Evolutionary conservation across 345 rosid genomes (phyloP), one percentile per base, ranked within the genome.

Genomic region (Eucalyptus tenuipes): DNA sequence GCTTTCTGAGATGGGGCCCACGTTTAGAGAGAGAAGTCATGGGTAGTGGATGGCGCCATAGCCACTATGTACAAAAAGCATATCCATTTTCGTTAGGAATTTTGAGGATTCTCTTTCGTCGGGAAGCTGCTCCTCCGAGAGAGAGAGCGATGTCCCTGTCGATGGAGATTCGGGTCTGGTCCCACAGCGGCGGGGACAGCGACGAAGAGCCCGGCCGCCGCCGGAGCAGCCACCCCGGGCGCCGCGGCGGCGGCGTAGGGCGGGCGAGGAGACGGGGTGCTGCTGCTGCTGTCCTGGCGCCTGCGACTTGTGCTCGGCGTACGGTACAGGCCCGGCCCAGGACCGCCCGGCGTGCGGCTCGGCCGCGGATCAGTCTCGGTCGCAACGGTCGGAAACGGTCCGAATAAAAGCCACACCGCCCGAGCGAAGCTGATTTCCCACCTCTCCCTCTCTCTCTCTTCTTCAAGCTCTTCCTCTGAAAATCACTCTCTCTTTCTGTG

Each of bases 231-330:
- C 91, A 86, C 27, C 53, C 87, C 31, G 64, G 79, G 42, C 8
- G 50, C 8, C 85, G 91, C 57, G 90, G 89, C 15, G 86, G 82
- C 86, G 79, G 88, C 94, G 97, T 88, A 89, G 91, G 85, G 91
- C 89, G 91, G 96, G 98, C 89, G 95, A 97, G 93, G 93, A 90
- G 91, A 91, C 81, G 89, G 97, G 84, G 97, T 93, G 92, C 44
- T 96, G 95, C 86, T 96, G 90, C 86, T 96, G 90, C 97, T 97
- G 49, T 95, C 95, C 91, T 92, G 75, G 97, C 97, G 95, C 90
- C 91, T 96, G 68, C 93, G 99, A 92, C 92, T 94, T 95, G 86
- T 94, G 97, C 42, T 17, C 12, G 42, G 80, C 80, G 7, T 33
- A 4, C 42, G 80, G 20, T 18, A 37, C 10, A 9, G 37, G 79